A percentile compares a stretch with the other conserved stretches of the same genome.
phyloP scores from a whole-genome alignment of 257 asterid species.

The Solanum appendiculatum region DNA sequence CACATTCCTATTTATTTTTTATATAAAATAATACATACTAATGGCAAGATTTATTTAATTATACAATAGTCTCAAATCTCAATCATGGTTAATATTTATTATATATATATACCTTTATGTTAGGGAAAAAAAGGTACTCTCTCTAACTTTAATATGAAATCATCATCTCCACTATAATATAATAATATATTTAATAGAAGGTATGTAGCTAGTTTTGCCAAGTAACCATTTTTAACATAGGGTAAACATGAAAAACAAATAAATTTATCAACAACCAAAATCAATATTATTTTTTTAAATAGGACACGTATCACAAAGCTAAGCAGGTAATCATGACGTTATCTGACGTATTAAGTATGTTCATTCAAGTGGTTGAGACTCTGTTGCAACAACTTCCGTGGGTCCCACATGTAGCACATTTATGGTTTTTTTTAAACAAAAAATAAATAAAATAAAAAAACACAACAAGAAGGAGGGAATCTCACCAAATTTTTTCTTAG shows the following conservation, averaged over 20 bases:
- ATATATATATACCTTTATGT: background rate
- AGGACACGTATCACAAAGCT: background rate
- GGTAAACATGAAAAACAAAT: background rate
- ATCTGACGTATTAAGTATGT: background rate
- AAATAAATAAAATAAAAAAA: background rate
- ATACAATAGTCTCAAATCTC: background rate
- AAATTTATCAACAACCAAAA: background rate
- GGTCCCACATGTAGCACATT: background rate
- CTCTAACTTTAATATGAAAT: background rate
- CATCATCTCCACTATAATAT: background rate
- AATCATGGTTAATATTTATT: background rate
- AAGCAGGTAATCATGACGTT: background rate
- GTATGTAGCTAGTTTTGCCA: too few species aligned
- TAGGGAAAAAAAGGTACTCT: background rate
- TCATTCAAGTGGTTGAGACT: background rate
- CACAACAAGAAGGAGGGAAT: background rate
- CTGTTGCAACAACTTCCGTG: background rate
- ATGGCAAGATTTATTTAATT: background rate
- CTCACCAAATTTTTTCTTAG: slow-evolving; percentile 46
- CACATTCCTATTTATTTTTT: background rate
- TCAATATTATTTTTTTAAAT: background rate
- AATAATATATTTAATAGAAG: too few species aligned
- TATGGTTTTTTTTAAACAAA: too few species aligned
- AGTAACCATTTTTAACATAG: too few species aligned
- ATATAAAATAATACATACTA: too few species aligned